phyloP scores from a whole-genome alignment of 176 grass and related monocot genomes.

The Alloteropsis semialata region DNA sequence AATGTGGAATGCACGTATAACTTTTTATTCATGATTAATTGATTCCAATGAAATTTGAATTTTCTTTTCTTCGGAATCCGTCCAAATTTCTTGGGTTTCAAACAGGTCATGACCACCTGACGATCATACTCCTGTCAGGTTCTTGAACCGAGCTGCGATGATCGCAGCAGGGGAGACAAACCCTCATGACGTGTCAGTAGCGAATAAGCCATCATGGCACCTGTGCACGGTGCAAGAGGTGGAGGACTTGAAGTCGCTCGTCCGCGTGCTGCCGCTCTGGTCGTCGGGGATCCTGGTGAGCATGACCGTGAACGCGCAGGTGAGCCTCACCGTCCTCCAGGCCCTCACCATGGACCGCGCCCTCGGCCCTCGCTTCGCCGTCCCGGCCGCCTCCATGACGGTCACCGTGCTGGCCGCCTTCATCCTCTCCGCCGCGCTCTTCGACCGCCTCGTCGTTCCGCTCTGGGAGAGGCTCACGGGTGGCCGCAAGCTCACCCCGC shows the following conservation, averaged over 20 bases:
- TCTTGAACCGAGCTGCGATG: slow-evolving; percentile 22
- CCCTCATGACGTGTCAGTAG: not conserved
- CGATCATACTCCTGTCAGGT: not conserved
- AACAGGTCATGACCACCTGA: not conserved
- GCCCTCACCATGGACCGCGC: slow-evolving; percentile 38
- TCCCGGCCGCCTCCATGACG: slow-evolving; percentile 20
- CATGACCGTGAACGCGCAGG: slow-evolving; percentile 19
- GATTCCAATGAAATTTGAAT: too few relatives aligned
- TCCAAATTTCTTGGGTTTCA: not conserved
- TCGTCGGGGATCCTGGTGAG: slow-evolving; percentile 22
- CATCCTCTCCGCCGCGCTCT: not conserved
- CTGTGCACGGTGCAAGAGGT: slow-evolving; percentile 31
- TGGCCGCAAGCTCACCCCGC: not conserved
- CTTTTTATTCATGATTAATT: too few relatives aligned
- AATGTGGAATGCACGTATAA: too few relatives aligned
- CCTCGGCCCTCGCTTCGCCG: slow-evolving; percentile 12
- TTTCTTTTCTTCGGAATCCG: too few relatives aligned
- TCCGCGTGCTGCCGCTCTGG: slow-evolving; percentile 42
- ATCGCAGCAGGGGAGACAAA: not conserved
- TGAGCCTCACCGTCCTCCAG: slow-evolving; percentile 31
- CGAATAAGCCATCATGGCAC: slow-evolving; percentile 6
- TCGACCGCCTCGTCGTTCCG: slow-evolving; percentile 13
- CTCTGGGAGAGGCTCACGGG: not conserved
- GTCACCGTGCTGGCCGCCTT: not conserved
- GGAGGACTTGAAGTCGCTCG: slow-evolving; percentile 14